Percentiles rank a stretch among this genome's conserved stretches.
Conservation (phyloP, 2,329 filamentous ascomycete genomes). For the Plectosphaerella cucumerina region DNA sequence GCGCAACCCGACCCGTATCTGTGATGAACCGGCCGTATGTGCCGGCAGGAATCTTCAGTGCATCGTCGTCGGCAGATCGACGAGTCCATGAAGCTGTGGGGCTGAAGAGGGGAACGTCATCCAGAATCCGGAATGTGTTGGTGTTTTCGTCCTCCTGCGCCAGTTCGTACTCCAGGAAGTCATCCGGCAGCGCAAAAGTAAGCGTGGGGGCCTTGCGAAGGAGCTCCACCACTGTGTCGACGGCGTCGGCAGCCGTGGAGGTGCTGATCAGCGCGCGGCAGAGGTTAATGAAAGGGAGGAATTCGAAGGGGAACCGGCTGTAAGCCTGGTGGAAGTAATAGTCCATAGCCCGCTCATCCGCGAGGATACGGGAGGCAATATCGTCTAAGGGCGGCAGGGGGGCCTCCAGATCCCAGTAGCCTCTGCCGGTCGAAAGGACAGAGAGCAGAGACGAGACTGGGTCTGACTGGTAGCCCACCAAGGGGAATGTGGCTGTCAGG, state of each 20-base stretch:
- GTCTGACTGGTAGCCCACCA: slow-evolving; percentile 70
- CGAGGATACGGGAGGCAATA: slow-evolving; percentile 6
- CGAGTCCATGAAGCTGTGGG: slow-evolving; percentile 40
- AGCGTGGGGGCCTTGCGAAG: slow-evolving; percentile 68
- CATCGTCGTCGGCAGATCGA: slow-evolving; percentile 39
- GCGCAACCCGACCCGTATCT: slow-evolving; percentile 70
- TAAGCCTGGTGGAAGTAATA: slow-evolving; percentile 64
- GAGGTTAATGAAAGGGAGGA: slow-evolving; percentile 70
- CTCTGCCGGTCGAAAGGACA: slow-evolving; percentile 52
- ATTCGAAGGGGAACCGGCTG: slow-evolving; percentile 81
- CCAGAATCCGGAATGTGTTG: slow-evolving; percentile 68
- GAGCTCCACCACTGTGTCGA: slow-evolving; percentile 55
- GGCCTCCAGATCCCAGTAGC: slow-evolving; percentile 47
- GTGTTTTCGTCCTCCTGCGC: slow-evolving; percentile 82
- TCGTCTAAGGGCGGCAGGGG: slow-evolving; percentile 6
- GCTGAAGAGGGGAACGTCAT: slow-evolving; percentile 60
- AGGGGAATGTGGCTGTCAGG: slow-evolving; percentile 60
- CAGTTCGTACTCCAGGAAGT: slow-evolving; percentile 72
- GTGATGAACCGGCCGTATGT: slow-evolving; percentile 70
- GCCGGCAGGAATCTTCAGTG: slow-evolving; percentile 60
- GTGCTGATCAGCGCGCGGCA: slow-evolving; percentile 57
- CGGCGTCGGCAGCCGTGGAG: slow-evolving; percentile 24
- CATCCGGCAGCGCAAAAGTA: slow-evolving; percentile 69
- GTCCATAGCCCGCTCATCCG: slow-evolving; percentile 40
- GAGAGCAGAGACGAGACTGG: slow-evolving; percentile 63